Evolutionary conservation across 805 yeast genomes (phyloP), one percentile per base, ranked within the genome.

Genomic region (Metschnikowia dekortorum): DNA sequence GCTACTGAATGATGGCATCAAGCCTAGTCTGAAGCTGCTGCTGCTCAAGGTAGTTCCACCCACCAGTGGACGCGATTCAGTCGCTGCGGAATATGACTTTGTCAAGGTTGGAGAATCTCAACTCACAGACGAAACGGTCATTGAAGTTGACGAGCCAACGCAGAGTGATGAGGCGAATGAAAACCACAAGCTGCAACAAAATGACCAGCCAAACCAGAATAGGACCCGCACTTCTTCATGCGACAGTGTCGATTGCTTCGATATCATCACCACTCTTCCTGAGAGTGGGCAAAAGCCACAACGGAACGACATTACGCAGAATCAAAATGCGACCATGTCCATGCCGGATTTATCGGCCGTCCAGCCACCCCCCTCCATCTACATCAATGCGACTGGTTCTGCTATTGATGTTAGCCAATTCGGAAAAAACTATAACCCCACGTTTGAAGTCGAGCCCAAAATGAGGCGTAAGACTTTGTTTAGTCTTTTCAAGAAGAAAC

Each of bases 391-490:
- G 51, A 56, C 59, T 42, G 76, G 75, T 3, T 72, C 77, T 35
- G 70, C 68, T 6, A 61, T 73, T 41, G 74, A 73, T 59, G 62
- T 73, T 28, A 50, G 62, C 31, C 69, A 71, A 50, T 73, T 73
- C 56, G 78, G 78, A 18, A 67, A 66, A 47, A 60, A 53, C 46
- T 59, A 71, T 57, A 64, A 65, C 50, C 78, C 78, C 4, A 62
- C 73, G 1, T 73, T 73, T 49, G 16, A 43, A 2, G 36, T 35
- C 6, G 45, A 11, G 41, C 42, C 42, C n/a, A 33, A 13, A 16
- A 18, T 38, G 18, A 44, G 36, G 33, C 64, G 62, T 46, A 71
- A 67, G 50, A 66, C 74, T 4, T 55, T 72, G n/a, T 70, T 72
- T 39, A 59, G 63, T 32, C 40, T 72, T 6, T 71, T 72, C 61